These are phyloP conservation scores for Pinus albicaulis DNA, from an alignment of 75 land plant species.

Conservation along the genomic window DNA sequence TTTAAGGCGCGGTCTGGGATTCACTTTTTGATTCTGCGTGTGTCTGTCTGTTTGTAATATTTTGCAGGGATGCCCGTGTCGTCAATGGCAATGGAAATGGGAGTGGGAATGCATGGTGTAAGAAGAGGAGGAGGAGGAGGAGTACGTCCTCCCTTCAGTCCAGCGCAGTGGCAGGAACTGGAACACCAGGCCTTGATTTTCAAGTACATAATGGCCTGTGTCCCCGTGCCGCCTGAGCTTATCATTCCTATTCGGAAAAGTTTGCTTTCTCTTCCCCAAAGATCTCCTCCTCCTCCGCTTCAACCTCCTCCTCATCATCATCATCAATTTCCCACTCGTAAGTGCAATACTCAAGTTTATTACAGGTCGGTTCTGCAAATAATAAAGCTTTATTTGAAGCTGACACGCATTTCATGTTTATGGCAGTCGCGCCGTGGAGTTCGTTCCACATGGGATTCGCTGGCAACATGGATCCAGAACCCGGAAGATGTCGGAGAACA, in stretches of 20 bases:
- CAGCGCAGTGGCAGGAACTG: constrained; percentile 80
- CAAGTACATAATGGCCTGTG: constrained; percentile 74
- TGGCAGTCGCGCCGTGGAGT: constrained; percentile 6
- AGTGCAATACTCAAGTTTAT: neutral
- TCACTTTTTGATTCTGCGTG: no score
- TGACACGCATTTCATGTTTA: no score
- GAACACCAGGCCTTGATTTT: constrained; percentile 85
- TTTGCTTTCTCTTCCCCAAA: constrained; percentile 1
- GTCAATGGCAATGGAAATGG: neutral
- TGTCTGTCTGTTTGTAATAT: neutral
- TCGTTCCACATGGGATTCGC: constrained; percentile 9
- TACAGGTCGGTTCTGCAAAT: no score
- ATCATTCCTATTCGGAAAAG: constrained; percentile 48
- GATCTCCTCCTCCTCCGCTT: no score
- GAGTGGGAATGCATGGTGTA: neutral
- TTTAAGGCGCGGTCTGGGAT: no score
- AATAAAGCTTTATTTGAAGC: no score
- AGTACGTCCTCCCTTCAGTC: constrained; percentile 46
- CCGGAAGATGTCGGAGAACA: constrained; percentile 81
- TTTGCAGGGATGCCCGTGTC: neutral
- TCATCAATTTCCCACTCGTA: constrained; percentile 17
- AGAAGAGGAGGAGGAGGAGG: no score
- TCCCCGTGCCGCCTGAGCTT: constrained; percentile 66
- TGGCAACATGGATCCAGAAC: constrained; percentile 41
- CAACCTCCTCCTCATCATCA: neutral